These are phyloP conservation scores for Termitomyces eurrhizus DNA, from an alignment of 768 basidiomycete species.

Conservation along the genomic window DNA sequence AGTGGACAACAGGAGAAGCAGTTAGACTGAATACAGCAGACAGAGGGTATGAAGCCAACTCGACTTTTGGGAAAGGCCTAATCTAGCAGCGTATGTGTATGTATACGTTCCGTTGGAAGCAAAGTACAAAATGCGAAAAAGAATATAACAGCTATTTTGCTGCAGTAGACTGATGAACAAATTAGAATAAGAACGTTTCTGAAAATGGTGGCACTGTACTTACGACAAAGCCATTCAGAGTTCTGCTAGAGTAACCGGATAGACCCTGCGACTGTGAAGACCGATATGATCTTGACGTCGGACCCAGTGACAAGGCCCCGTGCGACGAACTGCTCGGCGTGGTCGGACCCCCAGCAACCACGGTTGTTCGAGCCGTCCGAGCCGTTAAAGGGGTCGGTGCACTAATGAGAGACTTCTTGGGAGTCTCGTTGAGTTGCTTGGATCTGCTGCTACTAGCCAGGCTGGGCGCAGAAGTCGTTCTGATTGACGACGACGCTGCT, in stretches of 20 bases:
- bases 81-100: conserved; percentile 17
- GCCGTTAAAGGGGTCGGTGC: conserved; percentile 87
- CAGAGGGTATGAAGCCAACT: conserved; percentile 41
- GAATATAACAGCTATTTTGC: conserved; percentile 33
- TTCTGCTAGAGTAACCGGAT: conserved; percentile 72
- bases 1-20: conserved; percentile 33
- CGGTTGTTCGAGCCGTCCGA: conserved; percentile 56
- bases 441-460: conserved; percentile 47
- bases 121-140: conserved; percentile 14
- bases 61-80: conserved; percentile 19
- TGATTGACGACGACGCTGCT: conserved; percentile 43
- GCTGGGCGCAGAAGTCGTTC: conserved; percentile 54
- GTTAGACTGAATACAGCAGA: conserved; percentile 31
- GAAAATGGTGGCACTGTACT: conserved; percentile 24
- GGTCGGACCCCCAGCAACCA: conserved; percentile 43
- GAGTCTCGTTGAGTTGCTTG: conserved; percentile 60
- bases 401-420: conserved; percentile 87
- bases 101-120: conserved; percentile 19
- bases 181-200: conserved; percentile 9
- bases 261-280: conserved; percentile 66
- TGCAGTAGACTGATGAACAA: conserved; percentile 30
- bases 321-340: conserved; percentile 58
- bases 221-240: conserved; percentile 67
- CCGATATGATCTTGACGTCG: conserved; percentile 63
- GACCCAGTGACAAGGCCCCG: conserved; percentile 46